These are phyloP conservation scores for Leccinum fuscescens DNA, from an alignment of 1,284 basidiomycete genomes.

Conservation along the genomic window DNA sequence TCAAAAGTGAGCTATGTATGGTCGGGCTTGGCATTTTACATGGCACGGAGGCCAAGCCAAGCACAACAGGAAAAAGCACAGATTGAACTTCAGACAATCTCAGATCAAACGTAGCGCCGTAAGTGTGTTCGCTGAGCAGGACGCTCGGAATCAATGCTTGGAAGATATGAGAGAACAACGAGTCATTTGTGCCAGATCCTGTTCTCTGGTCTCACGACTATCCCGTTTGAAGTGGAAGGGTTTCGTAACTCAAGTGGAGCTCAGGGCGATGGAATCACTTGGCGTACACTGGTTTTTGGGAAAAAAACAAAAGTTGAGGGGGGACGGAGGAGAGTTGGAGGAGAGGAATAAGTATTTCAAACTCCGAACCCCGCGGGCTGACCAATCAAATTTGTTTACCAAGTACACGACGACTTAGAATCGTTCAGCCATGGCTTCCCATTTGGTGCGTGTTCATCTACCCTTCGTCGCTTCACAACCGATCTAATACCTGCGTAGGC, in stretches of 20 bases:
- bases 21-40: neutral
- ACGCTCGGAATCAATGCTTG: neutral
- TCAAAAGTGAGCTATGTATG: neutral
- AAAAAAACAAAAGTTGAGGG: neutral
- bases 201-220: neutral
- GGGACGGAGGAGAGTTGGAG: neutral
- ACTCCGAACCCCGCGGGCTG: constrained; percentile 24
- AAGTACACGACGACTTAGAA: neutral
- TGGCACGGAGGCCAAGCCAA: neutral
- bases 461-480: no score
- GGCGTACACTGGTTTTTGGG: neutral
- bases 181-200: neutral
- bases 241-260: neutral
- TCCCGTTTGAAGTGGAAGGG: neutral
- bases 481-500: constrained; percentile 45
- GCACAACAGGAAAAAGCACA: neutral
- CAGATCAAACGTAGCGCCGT: neutral
- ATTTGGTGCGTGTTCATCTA: constrained; percentile 45
- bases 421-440: constrained; percentile 52
- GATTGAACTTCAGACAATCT: neutral
- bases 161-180: neutral
- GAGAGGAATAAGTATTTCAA: neutral
- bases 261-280: neutral
- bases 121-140: neutral
- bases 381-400: constrained; percentile 10